Evolutionary conservation across 2,329 filamentous ascomycete genomes (phyloP).

Genomic region (Hypoxylon sp.): DNA sequence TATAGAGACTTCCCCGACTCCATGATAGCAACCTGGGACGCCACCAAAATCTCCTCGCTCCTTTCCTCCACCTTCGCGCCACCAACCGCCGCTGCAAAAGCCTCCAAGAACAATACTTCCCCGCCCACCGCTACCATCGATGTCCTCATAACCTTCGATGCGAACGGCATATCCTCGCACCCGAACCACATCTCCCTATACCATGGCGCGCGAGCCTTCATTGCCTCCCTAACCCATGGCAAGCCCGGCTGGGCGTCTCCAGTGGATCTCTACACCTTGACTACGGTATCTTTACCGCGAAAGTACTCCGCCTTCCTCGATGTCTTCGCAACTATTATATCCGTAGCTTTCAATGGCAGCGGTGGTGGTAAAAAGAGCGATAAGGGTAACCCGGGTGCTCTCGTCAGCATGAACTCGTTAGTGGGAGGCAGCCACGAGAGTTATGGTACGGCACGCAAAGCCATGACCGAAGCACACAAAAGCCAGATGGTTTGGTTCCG

Average conservation of each 20-base stretch:
- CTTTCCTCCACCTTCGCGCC: slow-evolving; percentile 82
- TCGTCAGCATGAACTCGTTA: slow-evolving; percentile 81
- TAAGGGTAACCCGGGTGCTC: slow-evolving; percentile 67
- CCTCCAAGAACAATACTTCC: slow-evolving; percentile 39
- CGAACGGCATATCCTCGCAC: slow-evolving; percentile 84
- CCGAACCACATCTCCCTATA: slow-evolving; percentile 95
- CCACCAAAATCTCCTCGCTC: slow-evolving; percentile 76
- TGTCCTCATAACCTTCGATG: slow-evolving; percentile 90
- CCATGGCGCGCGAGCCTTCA: slow-evolving; percentile 82
- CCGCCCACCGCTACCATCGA: slow-evolving; percentile 74
- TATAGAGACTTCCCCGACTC: slow-evolving; percentile 84
- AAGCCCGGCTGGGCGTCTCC: slow-evolving; percentile 77
- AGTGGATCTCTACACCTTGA: slow-evolving; percentile 88
- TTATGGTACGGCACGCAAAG: slow-evolving; percentile 76
- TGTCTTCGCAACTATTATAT: slow-evolving; percentile 76
- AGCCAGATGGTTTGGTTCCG: slow-evolving; percentile 99
- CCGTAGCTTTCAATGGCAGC: slow-evolving; percentile 63
- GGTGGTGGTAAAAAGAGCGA: slow-evolving; percentile 42
- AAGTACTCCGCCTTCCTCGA: slow-evolving; percentile 89
- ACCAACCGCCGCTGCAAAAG: slow-evolving; percentile 61
- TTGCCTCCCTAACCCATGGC: slow-evolving; percentile 74
- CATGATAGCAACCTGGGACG: slow-evolving; percentile 85
- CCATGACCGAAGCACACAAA: slow-evolving; percentile 91
- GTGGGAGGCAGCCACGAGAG: slow-evolving; percentile 70
- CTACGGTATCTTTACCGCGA: slow-evolving; percentile 77